Base-by-base conservation (phyloP, 2,329 filamentous ascomycete species). In the Alternaria arbusti region DNA sequence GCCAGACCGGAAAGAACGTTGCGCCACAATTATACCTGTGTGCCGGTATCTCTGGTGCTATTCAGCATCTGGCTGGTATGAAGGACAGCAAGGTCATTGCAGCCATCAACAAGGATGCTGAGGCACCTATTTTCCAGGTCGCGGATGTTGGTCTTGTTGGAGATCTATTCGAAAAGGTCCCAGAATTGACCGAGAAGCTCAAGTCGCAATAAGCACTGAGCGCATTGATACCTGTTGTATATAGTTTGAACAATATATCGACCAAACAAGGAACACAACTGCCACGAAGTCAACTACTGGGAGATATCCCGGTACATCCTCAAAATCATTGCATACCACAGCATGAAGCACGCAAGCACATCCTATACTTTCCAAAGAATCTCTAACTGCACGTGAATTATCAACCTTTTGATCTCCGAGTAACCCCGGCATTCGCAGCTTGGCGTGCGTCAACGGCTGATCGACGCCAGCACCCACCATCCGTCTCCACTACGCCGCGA, bases 31-130 rank as follows among this genome's bases (percentile, higher is more conserved):
- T 99, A 65, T 99, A 99, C 80, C 87, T 99, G 71, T 96, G 94
- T 57, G 94, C 95, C 12, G 96, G 96, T 77, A 98, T 99, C 73
- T 97, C 93, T 9, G 96, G 96, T 57, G 96, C 96, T 22, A 99
- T 99, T 73, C 96, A 99, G 84, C 96, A 99, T 85, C 82, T 99
- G 82, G 96, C 96, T 30, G 96, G 96, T 78, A 99, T 99, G 96
- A 99, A 99, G 87, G 96, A 99, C 79, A 97, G 94, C 85, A 99
- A 99, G 85, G 96, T 99, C 63, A 99, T 99, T 83, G 96, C 95
- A 22, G 93, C 93, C 13, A 98, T 99, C 78, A 99, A 99, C 86
- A 99, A 99, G 85, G 96, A 99, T 78, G 85, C 90, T 5, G 96
- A 99, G 81, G 96, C 96, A 61, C 96, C 96, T 28, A 99, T 99